phyloP scores from a whole-genome alignment of 2,329 filamentous ascomycete species.

The Sclerotinia trifoliorum region DNA sequence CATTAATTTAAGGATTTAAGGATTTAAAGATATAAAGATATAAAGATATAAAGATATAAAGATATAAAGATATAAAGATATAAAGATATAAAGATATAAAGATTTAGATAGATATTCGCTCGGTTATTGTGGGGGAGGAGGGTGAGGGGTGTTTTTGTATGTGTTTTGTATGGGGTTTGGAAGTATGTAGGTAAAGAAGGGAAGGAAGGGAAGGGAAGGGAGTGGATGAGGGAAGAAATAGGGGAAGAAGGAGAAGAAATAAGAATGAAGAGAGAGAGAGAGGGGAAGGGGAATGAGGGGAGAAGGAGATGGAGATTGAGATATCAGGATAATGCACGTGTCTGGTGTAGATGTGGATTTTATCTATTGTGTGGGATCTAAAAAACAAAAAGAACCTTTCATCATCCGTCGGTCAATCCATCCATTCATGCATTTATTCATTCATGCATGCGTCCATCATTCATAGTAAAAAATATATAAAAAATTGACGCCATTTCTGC shows the following conservation, averaged over 20 bases:
- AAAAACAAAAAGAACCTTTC: neutral
- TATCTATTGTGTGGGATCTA: constrained; percentile 12
- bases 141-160: too few relatives aligned
- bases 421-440: neutral
- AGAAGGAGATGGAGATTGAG: neutral
- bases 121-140: too few relatives aligned
- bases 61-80: too few relatives aligned
- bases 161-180: too few relatives aligned
- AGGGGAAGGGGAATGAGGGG: neutral
- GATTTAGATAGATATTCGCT: too few relatives aligned
- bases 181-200: too few relatives aligned
- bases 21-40: too few relatives aligned
- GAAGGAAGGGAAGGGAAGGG: neutral
- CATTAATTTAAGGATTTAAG: too few relatives aligned
- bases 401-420: neutral
- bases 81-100: too few relatives aligned
- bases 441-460: too few relatives aligned
- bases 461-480: neutral
- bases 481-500: neutral
- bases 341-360: neutral
- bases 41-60: too few relatives aligned
- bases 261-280: neutral
- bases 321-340: neutral
- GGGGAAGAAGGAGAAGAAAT: neutral
- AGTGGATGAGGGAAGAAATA: accelerated